phyloP scores from a whole-genome alignment of 257 asterid species.

The Solanum rostratum region DNA sequence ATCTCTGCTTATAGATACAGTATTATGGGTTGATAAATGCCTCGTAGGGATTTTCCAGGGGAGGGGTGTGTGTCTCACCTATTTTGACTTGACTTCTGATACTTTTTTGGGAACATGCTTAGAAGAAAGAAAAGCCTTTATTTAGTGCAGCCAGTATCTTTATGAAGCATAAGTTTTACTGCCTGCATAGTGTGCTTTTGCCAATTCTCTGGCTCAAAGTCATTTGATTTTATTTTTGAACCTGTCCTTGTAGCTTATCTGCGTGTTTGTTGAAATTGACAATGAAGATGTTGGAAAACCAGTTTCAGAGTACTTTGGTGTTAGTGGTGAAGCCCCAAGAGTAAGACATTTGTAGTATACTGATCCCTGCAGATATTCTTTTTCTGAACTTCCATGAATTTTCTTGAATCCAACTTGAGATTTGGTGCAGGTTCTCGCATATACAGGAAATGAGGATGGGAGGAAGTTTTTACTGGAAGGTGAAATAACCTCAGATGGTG shows the following conservation, averaged over 20 bases:
- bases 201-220: neutral
- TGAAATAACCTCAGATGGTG: constrained; percentile 44
- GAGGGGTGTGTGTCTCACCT: neutral
- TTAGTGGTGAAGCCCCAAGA: constrained; percentile 41
- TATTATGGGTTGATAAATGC: neutral
- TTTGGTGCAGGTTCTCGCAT: constrained; percentile 66
- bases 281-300: constrained; percentile 76
- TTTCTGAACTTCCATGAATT: neutral
- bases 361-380: neutral
- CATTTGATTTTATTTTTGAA: neutral
- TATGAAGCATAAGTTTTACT: neutral
- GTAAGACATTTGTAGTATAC: constrained; percentile 25
- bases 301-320: constrained; percentile 81
- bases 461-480: constrained; percentile 73
- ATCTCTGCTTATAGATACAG: neutral
- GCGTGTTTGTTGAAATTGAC: constrained; percentile 64
- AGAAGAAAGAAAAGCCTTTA: neutral
- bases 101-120: neutral
- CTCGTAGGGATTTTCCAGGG: neutral
- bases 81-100: neutral
- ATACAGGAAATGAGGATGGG: constrained; percentile 87
- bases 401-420: neutral
- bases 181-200: neutral
- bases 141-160: neutral
- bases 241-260: constrained; percentile 42